phyloP scores from a whole-genome alignment of 371 early-diverging fungal species.

The Nematocida sp. region DNA sequence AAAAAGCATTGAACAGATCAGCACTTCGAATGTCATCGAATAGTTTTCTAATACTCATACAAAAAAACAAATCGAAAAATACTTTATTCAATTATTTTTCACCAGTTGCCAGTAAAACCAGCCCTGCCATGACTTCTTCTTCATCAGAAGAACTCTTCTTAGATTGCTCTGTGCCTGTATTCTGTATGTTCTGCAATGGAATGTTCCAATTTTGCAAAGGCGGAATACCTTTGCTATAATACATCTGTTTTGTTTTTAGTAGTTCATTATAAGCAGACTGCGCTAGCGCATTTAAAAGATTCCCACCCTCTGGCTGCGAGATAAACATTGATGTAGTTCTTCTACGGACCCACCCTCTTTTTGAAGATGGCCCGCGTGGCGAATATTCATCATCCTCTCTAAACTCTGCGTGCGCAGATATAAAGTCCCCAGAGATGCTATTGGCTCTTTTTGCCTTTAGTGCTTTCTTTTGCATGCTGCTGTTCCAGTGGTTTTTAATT shows the following conservation, averaged over 20 bases:
- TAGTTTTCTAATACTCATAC: conserved; percentile 53
- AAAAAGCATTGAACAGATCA: conserved; percentile 50
- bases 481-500: conserved; percentile 71
- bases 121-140: conserved; percentile 45
- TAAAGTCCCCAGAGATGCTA: conserved; percentile 63
- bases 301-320: conserved; percentile 8
- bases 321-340: conserved; percentile 43
- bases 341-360: conserved; percentile 5
- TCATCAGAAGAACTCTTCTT: conserved; percentile 34
- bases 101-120: conserved; percentile 39
- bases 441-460: conserved; percentile 58
- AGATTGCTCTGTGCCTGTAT: not conserved
- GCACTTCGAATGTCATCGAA: conserved; percentile 42
- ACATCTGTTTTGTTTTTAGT: conserved; percentile 56
- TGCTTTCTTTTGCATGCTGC: conserved; percentile 66
- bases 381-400: not conserved
- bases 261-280: conserved; percentile 56
- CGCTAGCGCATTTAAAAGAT: conserved; percentile 47
- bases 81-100: conserved; percentile 37
- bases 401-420: conserved; percentile 16
- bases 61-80: conserved; percentile 44
- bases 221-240: conserved; percentile 44
- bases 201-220: conserved; percentile 48
- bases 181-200: conserved; percentile 51
- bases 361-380: conserved; percentile 2